Base-by-base conservation (phyloP, 2,329 filamentous ascomycete species). In the Chaetomium strumarium region DNA sequence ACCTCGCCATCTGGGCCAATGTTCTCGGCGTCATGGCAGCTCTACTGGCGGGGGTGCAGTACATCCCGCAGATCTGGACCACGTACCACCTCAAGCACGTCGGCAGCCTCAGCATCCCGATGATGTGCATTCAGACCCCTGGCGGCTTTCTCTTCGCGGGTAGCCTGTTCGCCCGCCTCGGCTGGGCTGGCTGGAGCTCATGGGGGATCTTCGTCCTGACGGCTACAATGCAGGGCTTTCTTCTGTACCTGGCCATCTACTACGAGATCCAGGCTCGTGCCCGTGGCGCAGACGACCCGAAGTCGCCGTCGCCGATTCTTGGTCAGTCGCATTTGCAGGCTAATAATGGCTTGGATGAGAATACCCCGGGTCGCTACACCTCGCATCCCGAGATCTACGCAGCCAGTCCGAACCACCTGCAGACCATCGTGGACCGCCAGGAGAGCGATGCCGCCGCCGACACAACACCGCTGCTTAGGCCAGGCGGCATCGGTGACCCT, bases 111-210 rank as follows among this genome's bases (percentile, higher is more conserved):
- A 96, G 90, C 64, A 93, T 99, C 52, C 86, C 90, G 5, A 97
- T 96, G 86, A 97, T 99, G 91, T 87, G 88, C 66, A 96, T 99
- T 33, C 93, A 99, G 69, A 96, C 92, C 0, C 93, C 93, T 0
- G 93, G 93, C 0, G 90, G 90, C 54, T 85, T 96, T 61, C 73
- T 99, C 7, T 97, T 95, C 72, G 90, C 92, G 0, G 85, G 79
- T 12, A 96, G 90, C 67, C 72, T 99, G 40, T 90, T 85, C 46
- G 82, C 81, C 8, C 80, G 93, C 42, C 77, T 96, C 17, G 93
- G 93, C 0, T 77, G 76, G 63, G 83, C 79, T 33, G 92, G 92
- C 0, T 99, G 93, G 93, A 96, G 91, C 70, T 90, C 90, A 0
- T 99, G 93, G 93, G 84, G 90, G 10, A 85, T 97, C 13, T 95